Conservation (phyloP, 441 rosid species). For the Euphorbia corollata region DNA sequence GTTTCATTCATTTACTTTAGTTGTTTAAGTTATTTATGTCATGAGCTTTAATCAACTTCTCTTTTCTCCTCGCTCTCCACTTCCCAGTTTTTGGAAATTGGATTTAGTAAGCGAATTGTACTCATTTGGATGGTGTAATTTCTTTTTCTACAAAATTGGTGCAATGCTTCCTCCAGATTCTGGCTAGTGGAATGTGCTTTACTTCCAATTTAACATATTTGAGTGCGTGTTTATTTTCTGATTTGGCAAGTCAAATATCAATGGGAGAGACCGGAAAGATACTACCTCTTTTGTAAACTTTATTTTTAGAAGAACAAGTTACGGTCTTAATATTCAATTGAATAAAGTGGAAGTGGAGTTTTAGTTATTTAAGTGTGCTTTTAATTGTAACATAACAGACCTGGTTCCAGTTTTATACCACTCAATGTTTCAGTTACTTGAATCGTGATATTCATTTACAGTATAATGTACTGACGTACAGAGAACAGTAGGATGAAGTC, state of each 20-base stretch:
- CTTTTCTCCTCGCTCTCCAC: neutral
- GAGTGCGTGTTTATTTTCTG: neutral
- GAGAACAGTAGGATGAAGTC: neutral
- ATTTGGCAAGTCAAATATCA: neutral
- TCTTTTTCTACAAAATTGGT: neutral
- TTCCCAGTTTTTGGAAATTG: neutral
- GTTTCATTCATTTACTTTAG: conserved; percentile 1
- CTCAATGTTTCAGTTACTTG: neutral
- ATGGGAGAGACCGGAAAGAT: neutral
- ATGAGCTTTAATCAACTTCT: neutral
- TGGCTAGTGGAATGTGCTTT: neutral
- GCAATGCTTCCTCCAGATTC: too few relatives aligned
- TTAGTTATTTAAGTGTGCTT: neutral
- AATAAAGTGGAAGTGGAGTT: neutral
- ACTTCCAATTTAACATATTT: neutral
- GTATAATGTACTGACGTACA: neutral
- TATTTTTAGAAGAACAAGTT: neutral
- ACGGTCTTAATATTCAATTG: neutral
- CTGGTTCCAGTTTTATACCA: neutral
- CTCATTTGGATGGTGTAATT: neutral
- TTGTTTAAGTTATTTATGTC: neutral
- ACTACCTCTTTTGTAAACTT: neutral
- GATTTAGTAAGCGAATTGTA: neutral
- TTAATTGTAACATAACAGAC: neutral
- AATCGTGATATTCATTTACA: neutral